phyloP scores from a whole-genome alignment of 108 stramenopile genomes.

The Pseudonitzschia delicatissima region DNA sequence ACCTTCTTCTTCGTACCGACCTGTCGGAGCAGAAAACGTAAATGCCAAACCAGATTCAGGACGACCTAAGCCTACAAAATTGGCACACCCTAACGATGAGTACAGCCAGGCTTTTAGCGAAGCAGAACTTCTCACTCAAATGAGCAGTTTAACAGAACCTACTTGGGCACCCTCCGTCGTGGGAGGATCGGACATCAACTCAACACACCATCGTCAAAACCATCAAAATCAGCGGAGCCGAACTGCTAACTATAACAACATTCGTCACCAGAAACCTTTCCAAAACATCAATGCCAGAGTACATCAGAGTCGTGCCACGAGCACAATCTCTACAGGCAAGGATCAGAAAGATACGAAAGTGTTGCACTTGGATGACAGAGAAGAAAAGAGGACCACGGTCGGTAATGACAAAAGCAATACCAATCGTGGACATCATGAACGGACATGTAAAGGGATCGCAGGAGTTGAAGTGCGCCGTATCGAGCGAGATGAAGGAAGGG shows the following conservation, averaged over 20 bases:
- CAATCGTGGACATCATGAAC: constrained; percentile 2
- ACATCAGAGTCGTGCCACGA: background rate
- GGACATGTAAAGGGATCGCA: background rate
- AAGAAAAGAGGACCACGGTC: background rate
- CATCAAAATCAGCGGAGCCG: constrained; percentile 5
- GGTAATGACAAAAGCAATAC: background rate
- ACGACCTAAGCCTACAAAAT: background rate
- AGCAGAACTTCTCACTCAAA: constrained; percentile 10
- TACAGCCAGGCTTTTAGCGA: constrained; percentile 2
- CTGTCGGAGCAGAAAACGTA: background rate
- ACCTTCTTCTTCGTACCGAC: background rate
- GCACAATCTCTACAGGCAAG: background rate
- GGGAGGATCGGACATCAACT: background rate
- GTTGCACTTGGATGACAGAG: background rate
- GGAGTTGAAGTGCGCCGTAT: constrained; percentile 4
- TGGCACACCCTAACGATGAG: constrained; percentile 3
- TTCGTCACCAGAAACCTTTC: background rate
- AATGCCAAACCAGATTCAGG: background rate
- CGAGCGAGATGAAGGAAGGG: background rate
- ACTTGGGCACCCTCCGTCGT: constrained; percentile 13
- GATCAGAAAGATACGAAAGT: constrained; percentile 2
- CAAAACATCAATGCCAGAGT: background rate
- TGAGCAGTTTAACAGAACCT: constrained; percentile 18
- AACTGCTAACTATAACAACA: constrained; percentile 8
- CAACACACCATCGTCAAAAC: constrained; percentile 6